Base-by-base conservation (phyloP, 2,329 filamentous ascomycete genomes). In the Fusarium pseudograminearum region DNA sequence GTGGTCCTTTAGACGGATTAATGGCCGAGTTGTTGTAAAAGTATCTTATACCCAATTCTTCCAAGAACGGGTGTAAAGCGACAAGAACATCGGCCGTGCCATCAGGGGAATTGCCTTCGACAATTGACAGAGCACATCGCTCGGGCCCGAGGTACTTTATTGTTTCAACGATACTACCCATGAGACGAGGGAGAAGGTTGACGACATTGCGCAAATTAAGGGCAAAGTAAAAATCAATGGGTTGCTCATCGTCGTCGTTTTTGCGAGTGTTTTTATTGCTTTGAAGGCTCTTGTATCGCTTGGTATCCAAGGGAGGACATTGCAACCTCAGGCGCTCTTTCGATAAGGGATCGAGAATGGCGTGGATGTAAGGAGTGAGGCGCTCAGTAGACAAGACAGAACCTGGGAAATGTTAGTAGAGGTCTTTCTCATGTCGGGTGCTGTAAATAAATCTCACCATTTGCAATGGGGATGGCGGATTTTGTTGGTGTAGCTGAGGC, bases 51-150 rank as follows among this genome's bases (percentile, higher is more conserved):
- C 81, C 81, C 5, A 84, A 52, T 0, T 69, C 72, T 10, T 81
- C 74, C 1, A 89, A 72, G 3, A 79, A 76, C 1, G 76, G 70
- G 8, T 75, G 76, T 6, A 89, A 73, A 0, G 78, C 77, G 7
- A 76, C 60, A 4, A 89, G 80, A 12, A 88, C 79, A 38, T 87
- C 84, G 45, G 74, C 80, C 1, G 87, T 89, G 11, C 85, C 86
- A 66, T 89, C 86, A 22, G 80, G 72, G 0, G 86, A 88, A 68
- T 85, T 80, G 26, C 86, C 86, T 68, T 88, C 86, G 11, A 89
- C 81, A 28, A 89, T 83, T 5, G 85, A 87, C 1, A 89, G 76
- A 0, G 81, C 83, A 71, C 86, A 89, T 60, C 80, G 78, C 12
- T 81, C 67, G 0, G 85, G 82, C 3, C 87, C 86, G 1, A 89